Conservation (phyloP, 805 yeast genomes). For the Lipomyces orientalis region DNA sequence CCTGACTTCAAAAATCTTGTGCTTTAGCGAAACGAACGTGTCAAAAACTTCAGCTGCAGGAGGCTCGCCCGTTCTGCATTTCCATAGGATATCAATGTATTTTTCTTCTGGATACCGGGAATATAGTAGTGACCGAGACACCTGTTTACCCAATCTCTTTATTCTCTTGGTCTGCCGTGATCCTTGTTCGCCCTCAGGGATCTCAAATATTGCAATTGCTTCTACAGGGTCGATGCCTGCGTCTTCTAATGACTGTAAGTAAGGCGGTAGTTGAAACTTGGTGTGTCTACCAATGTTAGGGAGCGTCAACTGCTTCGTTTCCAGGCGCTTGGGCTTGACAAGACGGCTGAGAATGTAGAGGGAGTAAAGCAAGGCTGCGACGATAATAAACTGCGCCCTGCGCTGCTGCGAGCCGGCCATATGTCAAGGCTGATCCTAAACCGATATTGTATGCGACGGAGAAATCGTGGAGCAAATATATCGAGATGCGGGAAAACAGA, state of each 20-base stretch:
- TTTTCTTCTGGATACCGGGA: not conserved
- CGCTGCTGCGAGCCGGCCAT: not conserved
- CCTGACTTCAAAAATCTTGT: conserved; percentile 26
- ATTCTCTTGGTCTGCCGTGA: conserved; percentile 3
- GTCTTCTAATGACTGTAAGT: conserved; percentile 1
- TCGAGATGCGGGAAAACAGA: not conserved
- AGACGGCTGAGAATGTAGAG: conserved; percentile 10
- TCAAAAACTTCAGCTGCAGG: conserved; percentile 23
- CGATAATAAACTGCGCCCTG: not conserved
- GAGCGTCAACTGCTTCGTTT: conserved; percentile 8
- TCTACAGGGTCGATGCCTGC: not conserved
- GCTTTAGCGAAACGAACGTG: conserved; percentile 25
- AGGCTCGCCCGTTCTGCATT: conserved; percentile 16
- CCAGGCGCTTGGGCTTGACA: conserved; percentile 21
- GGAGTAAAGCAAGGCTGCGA: conserved; percentile 19
- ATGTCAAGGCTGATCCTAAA: not conserved
- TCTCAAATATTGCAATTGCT: not conserved
- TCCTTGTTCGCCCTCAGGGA: not conserved
- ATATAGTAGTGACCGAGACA: not conserved
- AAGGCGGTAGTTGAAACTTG: conserved; percentile 14
- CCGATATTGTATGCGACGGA: not conserved
- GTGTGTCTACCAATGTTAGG: conserved; percentile 26
- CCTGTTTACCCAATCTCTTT: conserved; percentile 7
- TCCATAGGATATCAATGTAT: conserved; percentile 12
- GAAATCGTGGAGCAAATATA: not conserved